These are phyloP conservation scores for Ogataea glucozyma DNA, from an alignment of 805 yeast genomes.

Conservation along the genomic window DNA sequence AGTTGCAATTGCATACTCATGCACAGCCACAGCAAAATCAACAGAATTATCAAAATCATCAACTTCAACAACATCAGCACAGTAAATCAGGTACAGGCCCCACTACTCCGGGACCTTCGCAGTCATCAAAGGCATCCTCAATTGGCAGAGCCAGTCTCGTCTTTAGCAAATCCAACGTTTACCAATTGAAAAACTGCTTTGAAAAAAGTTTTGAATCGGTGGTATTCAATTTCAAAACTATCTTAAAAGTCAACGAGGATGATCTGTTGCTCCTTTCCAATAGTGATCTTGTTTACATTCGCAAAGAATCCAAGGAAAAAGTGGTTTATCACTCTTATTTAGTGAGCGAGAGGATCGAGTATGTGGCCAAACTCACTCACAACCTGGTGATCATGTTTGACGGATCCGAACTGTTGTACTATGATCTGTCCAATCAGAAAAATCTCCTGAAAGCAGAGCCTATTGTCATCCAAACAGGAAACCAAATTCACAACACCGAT, in stretches of 20 bases:
- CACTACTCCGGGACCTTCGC: too few relatives aligned
- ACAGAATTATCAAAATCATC: not conserved
- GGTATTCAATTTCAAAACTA: slow-evolving; percentile 27
- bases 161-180: slow-evolving; percentile 28
- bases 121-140: too few relatives aligned
- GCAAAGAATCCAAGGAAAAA: slow-evolving; percentile 18
- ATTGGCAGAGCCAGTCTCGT: slow-evolving; percentile 11
- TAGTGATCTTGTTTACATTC: slow-evolving; percentile 32
- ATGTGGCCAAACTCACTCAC: slow-evolving; percentile 30
- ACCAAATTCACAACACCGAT: slow-evolving; percentile 23
- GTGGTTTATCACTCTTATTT: slow-evolving; percentile 27
- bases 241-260: slow-evolving; percentile 30
- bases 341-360: slow-evolving; percentile 33
- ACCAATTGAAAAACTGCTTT: slow-evolving; percentile 32
- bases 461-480: slow-evolving; percentile 34
- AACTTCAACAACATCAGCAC: not conserved
- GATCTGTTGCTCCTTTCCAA: slow-evolving; percentile 34
- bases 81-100: too few relatives aligned
- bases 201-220: slow-evolving; percentile 23
- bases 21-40: not conserved
- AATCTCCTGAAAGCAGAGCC: slow-evolving; percentile 30
- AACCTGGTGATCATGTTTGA: slow-evolving; percentile 34
- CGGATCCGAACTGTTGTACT: slow-evolving; percentile 36
- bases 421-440: slow-evolving; percentile 30
- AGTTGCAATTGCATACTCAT: slow-evolving; percentile 17